phyloP scores from a whole-genome alignment of 2,329 filamentous ascomycete species.

The Fusarium luffae region DNA sequence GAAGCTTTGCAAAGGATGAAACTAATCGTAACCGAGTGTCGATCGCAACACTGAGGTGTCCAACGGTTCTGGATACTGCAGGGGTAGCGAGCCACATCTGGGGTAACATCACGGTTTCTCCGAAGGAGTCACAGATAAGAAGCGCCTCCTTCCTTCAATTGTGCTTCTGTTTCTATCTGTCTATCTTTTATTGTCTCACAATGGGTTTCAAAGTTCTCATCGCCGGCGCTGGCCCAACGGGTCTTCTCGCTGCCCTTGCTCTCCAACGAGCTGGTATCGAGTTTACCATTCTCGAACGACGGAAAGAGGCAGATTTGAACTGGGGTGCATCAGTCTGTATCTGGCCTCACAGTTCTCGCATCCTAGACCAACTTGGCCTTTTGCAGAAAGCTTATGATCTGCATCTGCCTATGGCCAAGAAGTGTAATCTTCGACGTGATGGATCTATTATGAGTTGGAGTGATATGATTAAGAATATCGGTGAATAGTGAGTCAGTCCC shows the following conservation, averaged over 20 bases:
- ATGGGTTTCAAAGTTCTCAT: conserved; percentile 31
- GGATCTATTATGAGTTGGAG: conserved; percentile 26
- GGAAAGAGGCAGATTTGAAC: conserved; percentile 18
- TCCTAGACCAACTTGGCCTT: conserved; percentile 22
- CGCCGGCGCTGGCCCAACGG: conserved; percentile 14
- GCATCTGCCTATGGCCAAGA: conserved; percentile 17
- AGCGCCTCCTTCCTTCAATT: neutral
- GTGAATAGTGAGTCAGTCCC: conserved; percentile 1
- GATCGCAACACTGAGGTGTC: conserved; percentile 9
- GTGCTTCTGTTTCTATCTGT: no score
- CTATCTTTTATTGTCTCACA: no score
- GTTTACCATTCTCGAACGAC: conserved; percentile 14
- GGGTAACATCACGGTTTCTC: neutral
- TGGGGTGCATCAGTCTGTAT: conserved; percentile 25
- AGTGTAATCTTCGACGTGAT: conserved; percentile 24
- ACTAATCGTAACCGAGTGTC: conserved; percentile 11
- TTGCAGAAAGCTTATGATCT: conserved; percentile 1
- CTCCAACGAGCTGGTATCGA: conserved; percentile 17
- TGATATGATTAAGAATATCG: conserved; percentile 27
- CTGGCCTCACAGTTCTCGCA: conserved; percentile 23
- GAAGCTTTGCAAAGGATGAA: neutral
- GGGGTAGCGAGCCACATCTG: neutral
- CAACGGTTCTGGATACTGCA: conserved; percentile 12
- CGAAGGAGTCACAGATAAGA: neutral
- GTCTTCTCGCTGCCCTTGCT: conserved; percentile 15